Base-by-base conservation (phyloP, 176 grass and related monocot genomes). In the Themeda triandra region DNA sequence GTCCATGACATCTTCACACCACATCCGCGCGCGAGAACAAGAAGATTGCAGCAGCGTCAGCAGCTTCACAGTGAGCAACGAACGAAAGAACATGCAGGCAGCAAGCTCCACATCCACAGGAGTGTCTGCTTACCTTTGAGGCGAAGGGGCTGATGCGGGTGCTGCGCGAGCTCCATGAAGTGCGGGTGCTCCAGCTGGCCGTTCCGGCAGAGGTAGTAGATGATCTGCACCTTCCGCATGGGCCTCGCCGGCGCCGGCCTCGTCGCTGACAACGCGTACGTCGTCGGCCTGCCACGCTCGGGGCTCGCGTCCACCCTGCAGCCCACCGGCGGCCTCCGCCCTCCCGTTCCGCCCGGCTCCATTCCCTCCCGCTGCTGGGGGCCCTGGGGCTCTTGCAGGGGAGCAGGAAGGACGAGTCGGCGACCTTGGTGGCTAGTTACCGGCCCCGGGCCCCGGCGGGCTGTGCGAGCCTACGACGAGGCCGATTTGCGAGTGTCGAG, bases 181-280 rank as follows among this genome's bases (percentile, higher is more conserved):
- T 98, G 96, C 2, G 96, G 96, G 89, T 98, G 96, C 87, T 98
- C 96, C 66, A 98, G 85, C 77, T 98, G 96, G 0, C 96, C 96
- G 81, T 94, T 98, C 54, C 96, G 85, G 92, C 93, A 90, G 72
- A 98, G 93, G 63, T 98, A 98, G 91, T 98, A 98, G 73, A 98
- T 81, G 71, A 98, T 89, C 79, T 98, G 96, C 87, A 98, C 87
- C 79, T 76, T 92, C 82, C 86, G 54, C 86, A 93, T 84, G 58
- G 84, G 85, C 81, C 88, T 79, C 18, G 87, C 88, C 70, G 90
- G 85, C 45, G 86, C 83, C 39, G 80, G 74, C 88, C 83, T 80
- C 65, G n/a, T 80, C 65, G n/a, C 84, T 37, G 88, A 4, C 74
- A 87, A 6, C 75, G 87, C 54, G 82, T 94, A 91, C 81, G 49